Evolutionary conservation across 2,329 filamentous ascomycete genomes (phyloP), one percentile per base, ranked within the genome.

Genomic region (Verticillium tricorpus): DNA sequence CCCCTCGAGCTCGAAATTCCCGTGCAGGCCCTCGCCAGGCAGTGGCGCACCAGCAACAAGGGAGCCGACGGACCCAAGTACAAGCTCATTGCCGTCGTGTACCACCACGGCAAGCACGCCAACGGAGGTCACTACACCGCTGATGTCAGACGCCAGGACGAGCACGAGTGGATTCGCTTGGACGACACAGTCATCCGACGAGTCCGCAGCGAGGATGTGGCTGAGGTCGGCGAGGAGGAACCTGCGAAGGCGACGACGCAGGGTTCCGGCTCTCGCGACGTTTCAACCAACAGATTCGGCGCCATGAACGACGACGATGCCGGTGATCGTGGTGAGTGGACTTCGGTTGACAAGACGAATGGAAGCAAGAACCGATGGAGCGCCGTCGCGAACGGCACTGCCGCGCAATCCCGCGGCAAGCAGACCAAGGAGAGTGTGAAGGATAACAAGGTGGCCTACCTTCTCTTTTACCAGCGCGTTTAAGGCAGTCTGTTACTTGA

Each of bases 51-150:
- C 67, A 82, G 83, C 55, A 80, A 91, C 65, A 80, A 89, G 66
- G 88, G 89, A 54, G 73, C 74, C n/a, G 86, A 87, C 1, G 81
- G 91, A 63, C 93, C 93, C 5, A 91, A 89, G 72, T 99, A 98
- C 76, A 88, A 87, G 58, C 85, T 99, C 15, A 95, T 89, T 65
- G 91, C 89, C 22, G 95, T 96, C 34, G 93, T 99, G 25, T 99
- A 99, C 73, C 95, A 99, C 71, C 95, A 99, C 69, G 95, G 95
- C 63, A 97, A 96, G 80, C 96, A 96, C 69, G 95, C 95, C 39
- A 96, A 91, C 66, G 93, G 92, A 59, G 95, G 95, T 3, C 95
- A 99, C 74, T 99, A 99, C 76, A 99, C 95, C 1, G 94, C 96
- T n/a, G 95, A 99, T 74, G 90, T 97, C 50, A 88, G 93, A 62